phyloP scores from a whole-genome alignment of 495 filamentous ascomycete species.

The Penicillium parvum region DNA sequence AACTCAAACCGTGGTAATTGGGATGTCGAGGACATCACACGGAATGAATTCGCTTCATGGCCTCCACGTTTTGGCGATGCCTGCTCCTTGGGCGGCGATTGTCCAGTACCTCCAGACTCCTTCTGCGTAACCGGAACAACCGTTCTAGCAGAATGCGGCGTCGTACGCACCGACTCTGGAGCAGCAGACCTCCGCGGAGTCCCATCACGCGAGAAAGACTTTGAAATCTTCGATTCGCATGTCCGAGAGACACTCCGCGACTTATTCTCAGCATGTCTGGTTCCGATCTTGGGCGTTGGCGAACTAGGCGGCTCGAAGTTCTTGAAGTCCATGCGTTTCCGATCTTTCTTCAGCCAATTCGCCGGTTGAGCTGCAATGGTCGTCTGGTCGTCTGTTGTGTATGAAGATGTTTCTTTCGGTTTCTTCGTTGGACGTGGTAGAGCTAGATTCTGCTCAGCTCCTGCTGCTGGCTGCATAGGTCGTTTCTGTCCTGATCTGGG shows the following conservation, averaged over 20 bases:
- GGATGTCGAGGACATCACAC: conserved; percentile 38
- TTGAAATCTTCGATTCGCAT: conserved; percentile 1
- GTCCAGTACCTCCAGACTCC: not conserved
- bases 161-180: not conserved
- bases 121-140: not conserved
- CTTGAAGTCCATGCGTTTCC: conserved; percentile 26
- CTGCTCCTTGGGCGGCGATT: not conserved
- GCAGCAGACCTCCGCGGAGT: not conserved
- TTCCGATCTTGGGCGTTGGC: conserved; percentile 27
- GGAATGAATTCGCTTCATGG: conserved; percentile 23
- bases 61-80: not conserved
- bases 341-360: conserved; percentile 41
- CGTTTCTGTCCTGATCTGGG: conserved; percentile 2
- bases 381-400: not conserved
- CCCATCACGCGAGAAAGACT: conserved; percentile 1
- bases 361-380: conserved; percentile 3
- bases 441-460: not conserved
- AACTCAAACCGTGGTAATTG: conserved; percentile 46
- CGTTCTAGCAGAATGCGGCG: not conserved
- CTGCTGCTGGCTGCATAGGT: not conserved
- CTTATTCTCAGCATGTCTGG: conserved; percentile 17
- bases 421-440: conserved; percentile 2
- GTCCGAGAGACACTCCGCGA: conserved; percentile 2
- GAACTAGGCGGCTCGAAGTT: conserved; percentile 41
- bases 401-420: conserved; percentile 1